Conservation (phyloP, 2,329 filamentous ascomycete species). For the Calonectria montana region DNA sequence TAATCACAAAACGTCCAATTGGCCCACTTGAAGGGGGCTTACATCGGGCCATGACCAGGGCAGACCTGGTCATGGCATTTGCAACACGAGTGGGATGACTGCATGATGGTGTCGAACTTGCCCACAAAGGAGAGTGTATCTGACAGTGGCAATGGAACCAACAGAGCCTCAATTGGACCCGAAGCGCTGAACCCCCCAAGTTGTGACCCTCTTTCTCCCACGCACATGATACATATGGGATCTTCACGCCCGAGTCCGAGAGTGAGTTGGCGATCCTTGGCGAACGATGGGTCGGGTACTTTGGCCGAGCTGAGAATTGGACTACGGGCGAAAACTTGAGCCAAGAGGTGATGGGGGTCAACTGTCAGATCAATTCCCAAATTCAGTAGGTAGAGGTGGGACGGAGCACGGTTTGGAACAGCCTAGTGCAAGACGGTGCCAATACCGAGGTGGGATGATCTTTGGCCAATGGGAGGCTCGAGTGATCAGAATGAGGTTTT, state of each 20-base stretch:
- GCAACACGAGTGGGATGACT: neutral
- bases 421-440: neutral
- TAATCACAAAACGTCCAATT: neutral
- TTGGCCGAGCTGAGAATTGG: neutral
- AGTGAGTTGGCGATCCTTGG: neutral
- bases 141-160: neutral
- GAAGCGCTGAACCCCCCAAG: neutral
- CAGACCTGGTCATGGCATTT: neutral
- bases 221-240: neutral
- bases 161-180: neutral
- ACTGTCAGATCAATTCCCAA: neutral
- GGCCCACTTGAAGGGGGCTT: neutral
- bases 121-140: neutral
- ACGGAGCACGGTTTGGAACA: neutral
- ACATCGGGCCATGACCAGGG: neutral
- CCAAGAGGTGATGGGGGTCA: constrained; percentile 6
- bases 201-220: neutral
- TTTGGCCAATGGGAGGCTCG: constrained; percentile 10
- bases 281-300: neutral
- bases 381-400: neutral
- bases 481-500: constrained; percentile 13
- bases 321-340: neutral
- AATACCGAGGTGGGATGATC: constrained; percentile 7
- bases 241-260: neutral
- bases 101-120: neutral